phyloP scores from a whole-genome alignment of 352 stramenopile species.

The Globisporangium yorkense region DNA sequence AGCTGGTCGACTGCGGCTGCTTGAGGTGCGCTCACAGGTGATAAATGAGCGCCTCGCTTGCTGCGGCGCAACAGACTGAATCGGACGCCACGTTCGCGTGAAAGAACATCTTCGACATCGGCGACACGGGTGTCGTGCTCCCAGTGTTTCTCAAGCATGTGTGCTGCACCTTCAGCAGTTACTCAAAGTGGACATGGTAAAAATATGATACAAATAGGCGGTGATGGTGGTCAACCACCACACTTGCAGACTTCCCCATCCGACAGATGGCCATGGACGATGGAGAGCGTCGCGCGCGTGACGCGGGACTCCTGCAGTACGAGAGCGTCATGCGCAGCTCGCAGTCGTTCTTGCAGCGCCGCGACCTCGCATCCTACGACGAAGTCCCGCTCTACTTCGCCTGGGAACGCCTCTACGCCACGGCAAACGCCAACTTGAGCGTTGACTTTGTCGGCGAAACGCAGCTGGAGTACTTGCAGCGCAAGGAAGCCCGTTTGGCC shows the following conservation, averaged over 20 bases:
- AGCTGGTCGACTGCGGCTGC: not conserved
- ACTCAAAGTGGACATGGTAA: no score
- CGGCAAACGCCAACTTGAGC: conserved; percentile 37
- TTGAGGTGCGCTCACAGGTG: not conserved
- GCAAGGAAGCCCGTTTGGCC: conserved; percentile 25
- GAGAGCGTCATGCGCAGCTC: conserved; percentile 31
- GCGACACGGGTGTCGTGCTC: conserved; percentile 74
- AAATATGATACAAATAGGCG: no score
- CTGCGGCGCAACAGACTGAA: not conserved
- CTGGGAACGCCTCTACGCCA: conserved; percentile 42
- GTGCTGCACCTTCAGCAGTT: no score
- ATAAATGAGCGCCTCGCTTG: not conserved
- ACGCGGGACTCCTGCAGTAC: conserved; percentile 14
- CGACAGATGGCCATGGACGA: not conserved
- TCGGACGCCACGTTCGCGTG: conserved; percentile 36
- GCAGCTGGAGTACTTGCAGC: conserved; percentile 18
- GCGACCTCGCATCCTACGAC: conserved; percentile 40
- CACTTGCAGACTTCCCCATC: not conserved
- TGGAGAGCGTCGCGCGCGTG: not conserved
- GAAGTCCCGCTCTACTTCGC: conserved; percentile 51
- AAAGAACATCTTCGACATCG: conserved; percentile 84
- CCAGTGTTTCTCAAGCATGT: conserved; percentile 61
- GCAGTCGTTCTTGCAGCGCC: conserved; percentile 23
- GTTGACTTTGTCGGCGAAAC: conserved; percentile 39
- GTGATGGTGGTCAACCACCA: no score